A percentile compares a stretch with the other conserved stretches of the same genome.
Evolutionary conservation across 1,139 yeast species (phyloP).

Genomic region (Lodderomyces parapsilosis): DNA sequence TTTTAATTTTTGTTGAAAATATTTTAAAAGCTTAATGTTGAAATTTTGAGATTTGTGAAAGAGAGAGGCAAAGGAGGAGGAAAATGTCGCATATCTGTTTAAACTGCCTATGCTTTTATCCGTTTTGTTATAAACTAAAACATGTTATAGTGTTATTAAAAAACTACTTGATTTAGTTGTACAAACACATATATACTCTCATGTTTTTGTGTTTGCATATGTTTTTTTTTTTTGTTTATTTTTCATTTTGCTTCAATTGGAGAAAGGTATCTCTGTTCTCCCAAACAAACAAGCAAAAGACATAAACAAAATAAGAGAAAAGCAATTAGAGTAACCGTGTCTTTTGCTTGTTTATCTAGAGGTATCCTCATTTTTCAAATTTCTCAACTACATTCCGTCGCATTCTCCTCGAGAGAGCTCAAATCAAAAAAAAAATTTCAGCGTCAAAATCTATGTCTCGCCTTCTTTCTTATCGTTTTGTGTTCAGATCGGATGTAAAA

Average conservation of each 20-base stretch:
- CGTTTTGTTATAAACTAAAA: background rate
- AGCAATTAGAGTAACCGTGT: too few relatives aligned
- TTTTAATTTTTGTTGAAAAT: background rate
- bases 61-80: background rate
- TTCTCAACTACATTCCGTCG: too few relatives aligned
- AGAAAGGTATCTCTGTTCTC: too few relatives aligned
- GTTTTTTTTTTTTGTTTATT: background rate
- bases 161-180: too few relatives aligned
- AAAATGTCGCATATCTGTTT: constrained; percentile 1
- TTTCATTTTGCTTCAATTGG: background rate
- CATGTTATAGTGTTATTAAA: too few relatives aligned
- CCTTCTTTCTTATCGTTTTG: background rate
- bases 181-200: too few relatives aligned
- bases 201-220: too few relatives aligned
- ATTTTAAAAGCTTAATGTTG: background rate
- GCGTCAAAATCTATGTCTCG: background rate
- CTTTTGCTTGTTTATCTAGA: too few relatives aligned
- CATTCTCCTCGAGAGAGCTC: background rate
- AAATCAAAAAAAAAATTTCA: background rate
- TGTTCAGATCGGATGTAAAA: constrained; percentile 1
- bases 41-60: background rate
- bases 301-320: background rate
- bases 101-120: background rate
- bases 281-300: background rate
- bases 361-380: too few relatives aligned